A percentile compares a stretch with the other conserved stretches of the same genome.
These are phyloP conservation scores for Limonomyces culmigenus DNA, from an alignment of 1,284 basidiomycete genomes.

Conservation along the genomic window DNA sequence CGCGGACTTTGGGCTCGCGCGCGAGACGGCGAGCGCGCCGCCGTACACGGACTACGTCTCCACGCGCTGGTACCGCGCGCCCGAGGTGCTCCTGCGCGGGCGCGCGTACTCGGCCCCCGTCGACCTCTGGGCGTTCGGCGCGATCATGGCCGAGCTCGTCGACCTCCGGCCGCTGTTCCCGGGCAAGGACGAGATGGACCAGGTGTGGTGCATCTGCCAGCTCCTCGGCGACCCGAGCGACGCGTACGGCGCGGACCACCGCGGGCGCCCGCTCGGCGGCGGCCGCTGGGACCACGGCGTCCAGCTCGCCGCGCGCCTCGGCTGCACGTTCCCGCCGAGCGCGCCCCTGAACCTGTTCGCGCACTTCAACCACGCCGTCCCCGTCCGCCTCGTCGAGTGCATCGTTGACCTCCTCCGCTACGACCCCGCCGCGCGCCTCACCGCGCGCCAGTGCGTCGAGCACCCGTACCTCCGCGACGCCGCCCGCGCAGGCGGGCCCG, in stretches of 20 bases:
- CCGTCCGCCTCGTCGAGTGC: slow-evolving; percentile 75
- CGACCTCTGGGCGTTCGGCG: slow-evolving; percentile 98
- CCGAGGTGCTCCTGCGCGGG: slow-evolving; percentile 87
- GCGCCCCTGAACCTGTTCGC: slow-evolving; percentile 61
- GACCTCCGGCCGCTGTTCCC: slow-evolving; percentile 95
- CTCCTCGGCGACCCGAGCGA: slow-evolving; percentile 84
- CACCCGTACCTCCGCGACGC: slow-evolving; percentile 78
- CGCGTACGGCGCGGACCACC: slow-evolving; percentile 66
- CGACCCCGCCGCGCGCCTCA: slow-evolving; percentile 76
- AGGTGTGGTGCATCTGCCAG: slow-evolving; percentile 81
- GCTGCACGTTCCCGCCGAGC: slow-evolving; percentile 81
- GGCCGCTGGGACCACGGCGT: slow-evolving; percentile 79
- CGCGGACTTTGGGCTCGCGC: slow-evolving; percentile 94
- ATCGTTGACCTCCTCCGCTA: slow-evolving; percentile 87
- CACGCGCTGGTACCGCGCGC: slow-evolving; percentile 97
- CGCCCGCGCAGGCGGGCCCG: slow-evolving; percentile 47
- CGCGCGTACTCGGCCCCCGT: slow-evolving; percentile 92
- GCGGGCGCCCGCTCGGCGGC: slow-evolving; percentile 64
- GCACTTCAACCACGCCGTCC: slow-evolving; percentile 69
- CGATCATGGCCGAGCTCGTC: slow-evolving; percentile 93
- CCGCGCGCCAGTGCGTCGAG: slow-evolving; percentile 72
- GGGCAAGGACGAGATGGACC: slow-evolving; percentile 91
- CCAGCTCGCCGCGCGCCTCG: slow-evolving; percentile 72
- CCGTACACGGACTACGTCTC: slow-evolving; percentile 99
- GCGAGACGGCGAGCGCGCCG: slow-evolving; percentile 77